These are phyloP conservation scores for Kwoniella sp. DNA, from an alignment of 768 basidiomycete species.

Conservation along the genomic window DNA sequence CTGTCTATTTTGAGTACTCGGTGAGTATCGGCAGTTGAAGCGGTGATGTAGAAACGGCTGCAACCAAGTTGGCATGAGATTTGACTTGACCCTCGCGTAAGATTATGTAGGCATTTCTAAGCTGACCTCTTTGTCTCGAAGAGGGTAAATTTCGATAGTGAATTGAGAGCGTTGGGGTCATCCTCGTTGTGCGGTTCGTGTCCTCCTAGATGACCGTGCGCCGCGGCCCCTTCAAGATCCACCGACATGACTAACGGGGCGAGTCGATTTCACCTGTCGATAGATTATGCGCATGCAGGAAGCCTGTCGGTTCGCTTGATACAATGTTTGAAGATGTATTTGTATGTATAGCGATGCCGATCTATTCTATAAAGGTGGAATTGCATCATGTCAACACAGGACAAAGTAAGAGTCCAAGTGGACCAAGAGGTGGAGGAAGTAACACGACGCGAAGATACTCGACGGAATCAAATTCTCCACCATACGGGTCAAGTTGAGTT, in stretches of 20 bases:
- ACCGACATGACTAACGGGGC: neutral
- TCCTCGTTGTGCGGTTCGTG: constrained; percentile 20
- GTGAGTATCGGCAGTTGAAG: constrained; percentile 82
- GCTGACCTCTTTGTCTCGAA: constrained; percentile 85
- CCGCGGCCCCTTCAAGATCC: neutral
- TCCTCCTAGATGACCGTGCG: neutral
- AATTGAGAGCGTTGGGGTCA: constrained; percentile 29
- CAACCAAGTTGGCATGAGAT: too few species aligned
- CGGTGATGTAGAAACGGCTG: constrained; percentile 84
- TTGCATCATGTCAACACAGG: constrained; percentile 13
- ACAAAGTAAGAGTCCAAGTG: constrained; percentile 3
- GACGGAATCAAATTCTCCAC: constrained; percentile 17
- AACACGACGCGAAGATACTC: neutral
- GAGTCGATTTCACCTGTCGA: too few species aligned
- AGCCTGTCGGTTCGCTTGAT: too few species aligned
- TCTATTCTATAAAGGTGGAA: too few species aligned
- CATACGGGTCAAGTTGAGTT: neutral
- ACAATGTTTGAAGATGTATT: too few species aligned
- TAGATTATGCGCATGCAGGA: too few species aligned
- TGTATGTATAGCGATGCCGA: too few species aligned
- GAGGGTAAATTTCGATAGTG: constrained; percentile 61
- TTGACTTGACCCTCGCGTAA: too few species aligned
- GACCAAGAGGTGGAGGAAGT: constrained; percentile 14
- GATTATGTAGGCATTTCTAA: too few species aligned
- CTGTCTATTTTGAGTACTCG: constrained; percentile 92